phyloP scores from a whole-genome alignment of 176 grass and related monocot genomes.

The Panicum miliaceum region DNA sequence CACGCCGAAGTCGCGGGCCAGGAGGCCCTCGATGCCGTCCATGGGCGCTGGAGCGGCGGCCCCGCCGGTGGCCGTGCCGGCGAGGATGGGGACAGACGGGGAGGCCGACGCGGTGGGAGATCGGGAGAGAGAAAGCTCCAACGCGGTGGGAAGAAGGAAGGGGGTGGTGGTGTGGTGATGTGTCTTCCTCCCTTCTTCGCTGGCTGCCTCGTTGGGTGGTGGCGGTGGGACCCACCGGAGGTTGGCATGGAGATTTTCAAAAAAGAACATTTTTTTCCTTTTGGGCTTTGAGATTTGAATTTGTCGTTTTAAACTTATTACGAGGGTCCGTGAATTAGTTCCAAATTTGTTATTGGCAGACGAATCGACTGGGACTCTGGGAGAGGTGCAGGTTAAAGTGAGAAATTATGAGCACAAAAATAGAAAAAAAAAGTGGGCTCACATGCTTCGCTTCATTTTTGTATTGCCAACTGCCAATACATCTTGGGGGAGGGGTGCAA shows the following conservation, averaged over 20 bases:
- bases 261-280: neutral
- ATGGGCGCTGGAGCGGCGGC: slow-evolving; percentile 14
- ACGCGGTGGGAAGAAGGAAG: neutral
- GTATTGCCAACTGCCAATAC: neutral
- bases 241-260: neutral
- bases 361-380: too few relatives aligned
- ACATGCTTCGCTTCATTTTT: neutral
- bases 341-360: neutral
- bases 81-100: neutral
- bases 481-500: too few relatives aligned
- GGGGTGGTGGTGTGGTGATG: slow-evolving; percentile 28
- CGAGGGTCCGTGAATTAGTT: neutral
- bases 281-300: neutral
- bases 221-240: slow-evolving; percentile 2
- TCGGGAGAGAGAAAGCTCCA: neutral
- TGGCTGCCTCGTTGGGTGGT: slow-evolving; percentile 29
- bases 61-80: slow-evolving; percentile 39
- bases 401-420: neutral
- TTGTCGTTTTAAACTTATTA: neutral
- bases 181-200: slow-evolving; percentile 42
- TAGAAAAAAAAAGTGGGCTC: neutral
- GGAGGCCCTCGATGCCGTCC: slow-evolving; percentile 84
- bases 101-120: neutral
- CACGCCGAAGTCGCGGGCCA: slow-evolving; percentile 77
- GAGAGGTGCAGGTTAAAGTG: too few relatives aligned